Base-by-base conservation (phyloP, 2,329 filamentous ascomycete species). In the Colletotrichum zoysiae region DNA sequence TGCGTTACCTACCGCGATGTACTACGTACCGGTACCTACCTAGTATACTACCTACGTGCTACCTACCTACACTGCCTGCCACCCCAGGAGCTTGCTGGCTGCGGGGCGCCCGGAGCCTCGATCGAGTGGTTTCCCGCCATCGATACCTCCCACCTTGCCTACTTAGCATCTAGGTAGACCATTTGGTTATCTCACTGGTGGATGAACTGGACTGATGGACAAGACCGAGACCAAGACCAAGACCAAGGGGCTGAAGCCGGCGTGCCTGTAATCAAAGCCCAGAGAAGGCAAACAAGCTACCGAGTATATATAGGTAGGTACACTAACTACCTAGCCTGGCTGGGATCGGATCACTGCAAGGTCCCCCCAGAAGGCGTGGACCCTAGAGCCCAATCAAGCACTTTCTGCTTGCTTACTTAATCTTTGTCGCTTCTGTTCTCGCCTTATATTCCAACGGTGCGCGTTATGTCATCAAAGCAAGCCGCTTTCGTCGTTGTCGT, bases 261-360 rank as follows among this genome's bases (percentile, higher is more conserved):
- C 60, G 46, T 26, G 30, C 40, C 16, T 65, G 35, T 46, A 4
- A n/a, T 46, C 44, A 46, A 20, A 65, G 11, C 38, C 16, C 9
- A 11, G 6, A 18, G 14, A 18, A 18, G 14, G 40, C 38, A 30
- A 5, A 30, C 30, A 38, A 8, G 11, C 35, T 38, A 30, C 2
- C 2, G 26, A 26, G 26, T 26, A 26, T 3, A 1, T 26, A 26
- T 3, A 26, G 26, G 26, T 26, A 30, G 30, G 30, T 30, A 30
- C 30, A 30, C 30, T 30, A 30, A n/a, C n/a, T n/a, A n/a, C n/a
- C 30, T 44, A 33, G 50, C 35, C 26, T 5, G 40, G 40, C 62
- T 48, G 55, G 61, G 61, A 48, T 59, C 53, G 33, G 60, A 55
- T 70, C 67, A 60, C 38, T 59, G 46, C 67, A 67, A 66, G 67